Conservation (phyloP, 441 rosid species). For the Populus trichocarpa region DNA sequence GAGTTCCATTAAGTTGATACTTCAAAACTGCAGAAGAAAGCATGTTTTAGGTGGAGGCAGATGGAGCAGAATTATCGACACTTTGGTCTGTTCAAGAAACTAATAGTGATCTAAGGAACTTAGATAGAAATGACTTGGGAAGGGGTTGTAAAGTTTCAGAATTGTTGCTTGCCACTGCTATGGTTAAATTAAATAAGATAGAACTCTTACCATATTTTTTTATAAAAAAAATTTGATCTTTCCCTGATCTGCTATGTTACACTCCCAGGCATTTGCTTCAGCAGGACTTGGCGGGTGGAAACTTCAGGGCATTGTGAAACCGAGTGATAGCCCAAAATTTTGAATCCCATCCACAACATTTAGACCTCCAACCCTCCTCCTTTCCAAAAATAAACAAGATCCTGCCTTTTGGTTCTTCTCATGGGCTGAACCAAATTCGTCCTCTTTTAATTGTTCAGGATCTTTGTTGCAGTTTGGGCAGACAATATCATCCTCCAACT, state of each 20-base stretch:
- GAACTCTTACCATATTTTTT: neutral
- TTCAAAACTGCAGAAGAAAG: neutral
- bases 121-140: neutral
- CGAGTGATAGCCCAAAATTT: conserved; percentile 30
- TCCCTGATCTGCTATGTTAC: conserved; percentile 18
- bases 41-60: neutral
- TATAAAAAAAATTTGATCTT: neutral
- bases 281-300: conserved; percentile 96
- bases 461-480: neutral
- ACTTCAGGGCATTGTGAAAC: conserved; percentile 80
- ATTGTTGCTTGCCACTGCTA: conserved; percentile 6
- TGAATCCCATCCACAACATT: neutral
- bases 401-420: neutral
- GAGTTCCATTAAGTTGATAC: neutral
- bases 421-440: neutral
- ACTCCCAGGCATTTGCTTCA: conserved; percentile 61
- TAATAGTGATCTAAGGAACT: neutral
- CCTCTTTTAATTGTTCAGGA: neutral
- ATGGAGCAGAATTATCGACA: neutral
- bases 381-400: neutral
- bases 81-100: neutral
- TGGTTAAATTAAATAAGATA: neutral
- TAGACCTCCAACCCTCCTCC: neutral
- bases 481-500: neutral
- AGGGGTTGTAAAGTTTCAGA: neutral